Percentiles rank a stretch among this genome's conserved stretches.
Conservation (phyloP, 768 basidiomycete genomes). For the Xanthoconium stramineum region DNA sequence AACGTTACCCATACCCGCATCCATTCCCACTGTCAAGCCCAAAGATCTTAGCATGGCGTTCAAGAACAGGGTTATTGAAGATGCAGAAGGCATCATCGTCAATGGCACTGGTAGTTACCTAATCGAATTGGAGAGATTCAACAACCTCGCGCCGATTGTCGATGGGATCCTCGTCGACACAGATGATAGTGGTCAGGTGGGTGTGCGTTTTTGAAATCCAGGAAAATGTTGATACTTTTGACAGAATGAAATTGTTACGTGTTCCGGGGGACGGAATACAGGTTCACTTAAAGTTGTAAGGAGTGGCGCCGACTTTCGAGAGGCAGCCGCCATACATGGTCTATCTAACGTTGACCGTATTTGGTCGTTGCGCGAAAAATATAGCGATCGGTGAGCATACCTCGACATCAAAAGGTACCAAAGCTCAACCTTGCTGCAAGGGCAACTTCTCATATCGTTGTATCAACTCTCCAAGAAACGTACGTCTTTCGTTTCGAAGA, state of each 20-base stretch:
- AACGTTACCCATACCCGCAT: conserved; percentile 51
- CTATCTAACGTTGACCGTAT: conserved; percentile 54
- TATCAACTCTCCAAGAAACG: conserved; percentile 57
- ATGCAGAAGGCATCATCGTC: conserved; percentile 45
- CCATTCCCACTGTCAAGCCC: conserved; percentile 42
- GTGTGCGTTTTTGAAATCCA: conserved; percentile 9
- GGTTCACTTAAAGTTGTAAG: conserved; percentile 77
- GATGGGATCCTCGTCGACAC: conserved; percentile 77
- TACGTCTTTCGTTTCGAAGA: conserved; percentile 51
- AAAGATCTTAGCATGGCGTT: conserved; percentile 37
- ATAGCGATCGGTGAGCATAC: conserved; percentile 46
- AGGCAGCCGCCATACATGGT: conserved; percentile 56
- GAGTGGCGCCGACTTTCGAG: conserved; percentile 78
- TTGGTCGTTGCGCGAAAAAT: conserved; percentile 55
- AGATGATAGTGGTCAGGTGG: conserved; percentile 68
- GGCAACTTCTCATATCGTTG: conserved; percentile 51
- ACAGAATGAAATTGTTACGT: conserved; percentile 80
- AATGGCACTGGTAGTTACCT: conserved; percentile 55
- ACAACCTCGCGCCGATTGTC: conserved; percentile 79
- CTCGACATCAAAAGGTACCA: background rate
- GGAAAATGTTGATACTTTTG: background rate
- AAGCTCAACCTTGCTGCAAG: conserved; percentile 31
- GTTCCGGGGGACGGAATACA: conserved; percentile 75
- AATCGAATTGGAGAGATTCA: conserved; percentile 58
- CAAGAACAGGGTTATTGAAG: conserved; percentile 31